Conservation (phyloP, 2,329 filamentous ascomycete species). For the Cordyceps cicadae region DNA sequence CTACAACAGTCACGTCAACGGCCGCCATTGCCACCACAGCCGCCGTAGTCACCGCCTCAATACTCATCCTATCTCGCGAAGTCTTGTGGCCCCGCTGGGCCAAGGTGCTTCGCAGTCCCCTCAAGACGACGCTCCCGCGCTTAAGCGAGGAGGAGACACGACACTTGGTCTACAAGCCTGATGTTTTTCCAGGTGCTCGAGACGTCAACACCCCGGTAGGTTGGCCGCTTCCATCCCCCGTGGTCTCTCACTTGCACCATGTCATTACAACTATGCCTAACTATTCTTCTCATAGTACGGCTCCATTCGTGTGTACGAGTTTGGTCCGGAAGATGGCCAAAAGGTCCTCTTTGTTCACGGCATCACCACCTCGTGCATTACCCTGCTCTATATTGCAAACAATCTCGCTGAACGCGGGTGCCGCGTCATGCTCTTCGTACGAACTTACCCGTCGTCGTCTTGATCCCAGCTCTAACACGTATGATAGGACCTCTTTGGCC, state of each 20-base stretch:
- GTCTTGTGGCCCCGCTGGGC: slow-evolving; percentile 33
- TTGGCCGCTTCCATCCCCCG: slow-evolving; percentile 2
- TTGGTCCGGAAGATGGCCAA: slow-evolving; percentile 62
- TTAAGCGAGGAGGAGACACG: slow-evolving; percentile 29
- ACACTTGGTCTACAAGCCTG: slow-evolving; percentile 50
- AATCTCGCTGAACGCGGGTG: slow-evolving; percentile 60
- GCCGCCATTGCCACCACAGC: slow-evolving; percentile 34
- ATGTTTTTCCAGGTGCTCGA: slow-evolving; percentile 62
- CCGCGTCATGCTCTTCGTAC: slow-evolving; percentile 70
- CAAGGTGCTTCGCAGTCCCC: slow-evolving; percentile 36
- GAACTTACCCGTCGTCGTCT: slow-evolving; percentile 14
- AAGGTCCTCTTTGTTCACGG: slow-evolving; percentile 76
- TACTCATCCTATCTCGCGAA: slow-evolving; percentile 20
- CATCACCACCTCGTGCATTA: slow-evolving; percentile 74
- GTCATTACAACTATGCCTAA: neutral
- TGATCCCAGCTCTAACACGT: neutral
- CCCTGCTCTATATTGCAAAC: slow-evolving; percentile 58
- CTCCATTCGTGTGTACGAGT: slow-evolving; percentile 71
- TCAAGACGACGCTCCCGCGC: slow-evolving; percentile 31
- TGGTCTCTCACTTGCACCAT: neutral
- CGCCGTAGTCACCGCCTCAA: slow-evolving; percentile 22
- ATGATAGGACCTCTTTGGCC: slow-evolving; percentile 56
- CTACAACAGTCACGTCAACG: slow-evolving; percentile 22
- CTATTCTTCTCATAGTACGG: slow-evolving; percentile 46
- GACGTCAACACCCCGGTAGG: slow-evolving; percentile 61